A percentile compares a stretch with the other conserved stretches of the same genome.
These are phyloP conservation scores for Uronychia setigera DNA, from an alignment of 73 alveolate genomes.

Conservation along the genomic window DNA sequence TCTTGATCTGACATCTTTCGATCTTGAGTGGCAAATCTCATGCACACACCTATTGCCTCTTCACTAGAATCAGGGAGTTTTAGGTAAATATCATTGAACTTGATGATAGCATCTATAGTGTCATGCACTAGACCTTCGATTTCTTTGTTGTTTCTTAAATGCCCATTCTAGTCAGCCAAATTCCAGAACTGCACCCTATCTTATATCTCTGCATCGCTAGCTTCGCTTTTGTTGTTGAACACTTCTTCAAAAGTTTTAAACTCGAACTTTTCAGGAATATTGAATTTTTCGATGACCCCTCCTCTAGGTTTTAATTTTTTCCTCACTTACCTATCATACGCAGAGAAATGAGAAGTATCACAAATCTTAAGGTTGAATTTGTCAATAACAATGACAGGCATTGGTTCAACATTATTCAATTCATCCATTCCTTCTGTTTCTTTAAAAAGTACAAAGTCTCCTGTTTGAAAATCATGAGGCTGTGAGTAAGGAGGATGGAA, in stretches of 20 bases:
- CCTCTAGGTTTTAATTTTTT: not conserved
- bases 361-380: not conserved
- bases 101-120: not conserved
- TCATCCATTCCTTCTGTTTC: not conserved
- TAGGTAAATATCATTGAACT: not conserved
- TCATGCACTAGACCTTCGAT: not conserved
- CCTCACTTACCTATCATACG: not conserved
- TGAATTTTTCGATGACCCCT: not conserved
- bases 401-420: not conserved
- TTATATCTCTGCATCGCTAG: too few species aligned
- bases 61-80: not conserved
- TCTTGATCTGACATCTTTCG: too few species aligned
- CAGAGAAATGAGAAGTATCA: not conserved
- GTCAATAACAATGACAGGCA: not conserved
- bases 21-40: not conserved
- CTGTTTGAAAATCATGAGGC: not conserved
- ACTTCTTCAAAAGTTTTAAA: not conserved
- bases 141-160: too few species aligned
- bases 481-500: not conserved
- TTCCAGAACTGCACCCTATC: too few species aligned
- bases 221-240: not conserved
- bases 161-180: too few species aligned
- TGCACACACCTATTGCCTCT: not conserved
- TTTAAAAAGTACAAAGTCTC: not conserved
- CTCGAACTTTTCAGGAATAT: not conserved